Conservation (phyloP, 768 basidiomycete genomes). For the Termitomyces sp. region DNA sequence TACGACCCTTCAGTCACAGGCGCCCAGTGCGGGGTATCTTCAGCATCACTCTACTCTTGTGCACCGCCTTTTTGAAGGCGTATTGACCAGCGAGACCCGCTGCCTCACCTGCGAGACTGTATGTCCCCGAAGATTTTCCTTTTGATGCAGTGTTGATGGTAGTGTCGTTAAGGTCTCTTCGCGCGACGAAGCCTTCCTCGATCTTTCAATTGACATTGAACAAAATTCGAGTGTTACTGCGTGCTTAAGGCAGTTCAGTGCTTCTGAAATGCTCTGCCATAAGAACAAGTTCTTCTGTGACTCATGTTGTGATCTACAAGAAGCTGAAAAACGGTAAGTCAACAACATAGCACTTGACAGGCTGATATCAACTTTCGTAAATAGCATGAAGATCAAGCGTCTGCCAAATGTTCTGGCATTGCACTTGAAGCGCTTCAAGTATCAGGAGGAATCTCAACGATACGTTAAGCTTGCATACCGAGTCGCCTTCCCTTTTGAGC, state of each 20-base stretch:
- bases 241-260: conserved; percentile 94
- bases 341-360: not conserved
- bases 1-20: conserved; percentile 47
- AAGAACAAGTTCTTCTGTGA: conserved; percentile 99
- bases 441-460: conserved; percentile 85
- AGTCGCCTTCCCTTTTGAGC: conserved; percentile 93
- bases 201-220: conserved; percentile 99
- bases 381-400: conserved; percentile 98
- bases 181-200: conserved; percentile 94
- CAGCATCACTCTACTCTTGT: conserved; percentile 71
- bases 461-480: conserved; percentile 97
- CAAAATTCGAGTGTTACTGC: conserved; percentile 96
- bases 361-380: not conserved
- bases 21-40: conserved; percentile 41
- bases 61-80: conserved; percentile 90
- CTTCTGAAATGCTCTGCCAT: conserved; percentile 97
- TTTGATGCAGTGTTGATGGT: conserved; percentile 11
- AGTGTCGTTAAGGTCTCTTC: conserved; percentile 65
- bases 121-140: conserved; percentile 22
- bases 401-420: conserved; percentile 93
- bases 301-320: conserved; percentile 92
- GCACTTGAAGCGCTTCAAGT: conserved; percentile 98
- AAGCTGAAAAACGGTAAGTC: conserved; percentile 92
- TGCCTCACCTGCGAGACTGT: conserved; percentile 98
- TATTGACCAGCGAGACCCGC: conserved; percentile 93